Evolutionary conservation across 495 filamentous ascomycete genomes (phyloP), one percentile per base, ranked within the genome.

Genomic region (Mytilinidion resinicola): DNA sequence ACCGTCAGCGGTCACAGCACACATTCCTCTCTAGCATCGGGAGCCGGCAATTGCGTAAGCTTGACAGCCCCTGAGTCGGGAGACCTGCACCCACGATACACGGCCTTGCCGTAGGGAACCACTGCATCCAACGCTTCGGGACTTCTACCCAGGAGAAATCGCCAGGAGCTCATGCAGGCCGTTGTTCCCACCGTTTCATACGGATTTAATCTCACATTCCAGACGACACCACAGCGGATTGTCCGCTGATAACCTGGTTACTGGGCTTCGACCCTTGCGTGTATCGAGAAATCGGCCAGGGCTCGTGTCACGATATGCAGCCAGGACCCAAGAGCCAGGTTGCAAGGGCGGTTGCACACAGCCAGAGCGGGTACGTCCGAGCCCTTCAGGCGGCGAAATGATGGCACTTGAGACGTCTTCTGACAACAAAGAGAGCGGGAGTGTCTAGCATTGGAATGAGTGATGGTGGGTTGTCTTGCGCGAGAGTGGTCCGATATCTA

Each of bases 321-420:
- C 46, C 46, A 25, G 46, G 21, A 25, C 46, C 46, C 46, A 49
- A 30, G 15, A 25, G 33, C 46, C 46, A 49, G 46, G 46, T 48
- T 20, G 44, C 44, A 48, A 48, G 44, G 44, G 44, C 44, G 43
- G 44, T 49, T 30, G 46, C 33, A 49, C 46, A 49, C 19, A 30
- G 46, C 7, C 14, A 25, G 1, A 25, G 46, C 12, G 21, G 46
- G 19, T 9, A 49, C 4, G 46, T 20, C 17, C 46, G 46, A 25
- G 14, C 33, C 8, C 19, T 49, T 19, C 46, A 19, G 21, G 12
- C 46, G 14, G 15, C 21, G 46, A 17, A 25, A 25, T 25, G 20
- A 30, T 25, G 15, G 14, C 14, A 30, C 21, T 49, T 30, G 46
- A 20, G 20, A 49, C 46, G 21, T 49, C 46, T 9, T 49, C 15